Base-by-base conservation (phyloP, 805 yeast genomes). In the Candida manassasensis region DNA sequence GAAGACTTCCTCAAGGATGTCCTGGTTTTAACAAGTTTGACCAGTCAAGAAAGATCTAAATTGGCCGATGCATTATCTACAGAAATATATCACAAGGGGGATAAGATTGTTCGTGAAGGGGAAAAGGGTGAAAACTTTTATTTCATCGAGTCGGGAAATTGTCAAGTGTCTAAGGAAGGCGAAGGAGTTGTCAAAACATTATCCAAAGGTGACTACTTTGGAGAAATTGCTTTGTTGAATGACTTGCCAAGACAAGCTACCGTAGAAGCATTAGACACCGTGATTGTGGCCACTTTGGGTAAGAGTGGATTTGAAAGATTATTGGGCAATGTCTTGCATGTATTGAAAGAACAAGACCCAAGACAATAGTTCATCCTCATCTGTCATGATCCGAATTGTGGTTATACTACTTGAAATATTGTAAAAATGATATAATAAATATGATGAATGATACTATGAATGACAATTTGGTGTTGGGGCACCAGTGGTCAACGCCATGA, bases 211-310 rank as follows among this genome's bases (percentile, higher is more conserved):
- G 95, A 84, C 57, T 93, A 93, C 64, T 93, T 93, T 59, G 98
- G 98, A 46, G 98, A 93, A 64, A 79, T 93, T 44, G 97, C 98
- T 3, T 69, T 93, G 49, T 71, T 93, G 48, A 84, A 89, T 51
- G 96, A 93, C 55, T 67, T 79, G 39, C 97, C 97, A 42, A 79
- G 98, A 61, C 93, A 85, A 55, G 98, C 98, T 21, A 83, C 96
- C 4, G 93, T 93, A 25, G 77, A 72, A 34, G 96, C 96, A 1
- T 66, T 72, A 12, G 74, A 81, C 34, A 69, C 70, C 27, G 79
- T 93, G 19, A 84, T 84, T 51, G 95, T 89, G 26, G 97, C 94
- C n/a, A 82, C 93, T 3, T 72, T 93, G 49, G 95, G 86, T 42
- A 87, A 90, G 65, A 75, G 83, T 42, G 97, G 96, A 0, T 93